phyloP scores from a whole-genome alignment of 257 asterid species.

The Solanum medicagineum region DNA sequence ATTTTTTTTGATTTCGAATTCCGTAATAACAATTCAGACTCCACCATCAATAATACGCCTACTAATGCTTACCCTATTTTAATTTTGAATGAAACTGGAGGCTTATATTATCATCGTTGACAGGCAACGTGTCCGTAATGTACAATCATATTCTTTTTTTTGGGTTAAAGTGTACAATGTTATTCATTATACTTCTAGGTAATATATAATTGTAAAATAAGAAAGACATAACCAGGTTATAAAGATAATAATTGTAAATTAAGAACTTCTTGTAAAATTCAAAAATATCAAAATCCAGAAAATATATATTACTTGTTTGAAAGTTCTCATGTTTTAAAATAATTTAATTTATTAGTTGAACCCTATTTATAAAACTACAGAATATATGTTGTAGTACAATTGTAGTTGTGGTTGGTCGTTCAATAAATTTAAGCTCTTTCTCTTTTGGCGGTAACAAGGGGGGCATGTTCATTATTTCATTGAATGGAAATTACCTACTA shows the following conservation, averaged over 20 bases:
- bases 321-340: neutral
- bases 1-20: too few species aligned
- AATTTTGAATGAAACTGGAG: neutral
- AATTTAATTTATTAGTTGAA: neutral
- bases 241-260: neutral
- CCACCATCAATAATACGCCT: too few species aligned
- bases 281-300: neutral
- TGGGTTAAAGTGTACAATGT: too few species aligned
- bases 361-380: too few species aligned
- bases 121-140: neutral
- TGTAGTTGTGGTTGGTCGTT: too few species aligned
- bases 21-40: too few species aligned
- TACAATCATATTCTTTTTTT: neutral
- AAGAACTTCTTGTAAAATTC: neutral
- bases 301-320: neutral
- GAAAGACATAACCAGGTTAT: neutral
- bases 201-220: neutral
- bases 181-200: neutral
- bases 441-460: neutral
- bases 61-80: neutral
- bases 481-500: neutral
- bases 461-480: neutral
- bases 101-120: neutral
- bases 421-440: neutral
- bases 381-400: too few species aligned